Percentiles rank a stretch among this genome's conserved stretches.
Conservation (phyloP, 2,329 filamentous ascomycete species). For the Huntiella bhutanensis region DNA sequence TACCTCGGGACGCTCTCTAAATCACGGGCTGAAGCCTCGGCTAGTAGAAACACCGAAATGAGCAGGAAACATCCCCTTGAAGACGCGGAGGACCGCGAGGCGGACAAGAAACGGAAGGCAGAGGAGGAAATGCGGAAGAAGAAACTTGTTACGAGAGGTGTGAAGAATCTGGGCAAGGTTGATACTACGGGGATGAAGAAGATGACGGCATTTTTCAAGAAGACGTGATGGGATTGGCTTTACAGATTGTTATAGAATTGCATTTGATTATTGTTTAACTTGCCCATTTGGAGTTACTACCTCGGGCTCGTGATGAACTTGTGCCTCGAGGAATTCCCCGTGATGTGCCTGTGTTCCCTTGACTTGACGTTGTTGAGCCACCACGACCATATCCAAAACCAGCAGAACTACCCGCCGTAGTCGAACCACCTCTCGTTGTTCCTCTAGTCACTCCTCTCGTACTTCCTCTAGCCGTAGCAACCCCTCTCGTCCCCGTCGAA, state of each 20-base stretch:
- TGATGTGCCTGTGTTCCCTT: background rate
- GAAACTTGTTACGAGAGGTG: constrained; percentile 50
- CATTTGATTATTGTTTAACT: constrained; percentile 1
- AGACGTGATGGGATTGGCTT: constrained; percentile 24
- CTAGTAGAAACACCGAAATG: constrained; percentile 51
- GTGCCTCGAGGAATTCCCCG: constrained; percentile 11
- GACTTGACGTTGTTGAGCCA: background rate
- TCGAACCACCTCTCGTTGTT: background rate
- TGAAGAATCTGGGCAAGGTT: constrained; percentile 72
- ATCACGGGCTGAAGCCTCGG: constrained; percentile 51
- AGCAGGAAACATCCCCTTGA: constrained; percentile 48
- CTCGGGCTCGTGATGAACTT: constrained; percentile 13
- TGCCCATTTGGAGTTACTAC: constrained; percentile 13
- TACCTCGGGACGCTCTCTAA: constrained; percentile 49
- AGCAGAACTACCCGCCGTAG: background rate
- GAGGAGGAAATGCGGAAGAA: constrained; percentile 83
- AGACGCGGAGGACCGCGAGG: constrained; percentile 44
- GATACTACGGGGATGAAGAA: constrained; percentile 92
- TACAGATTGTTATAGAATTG: background rate
- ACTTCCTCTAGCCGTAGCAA: background rate
- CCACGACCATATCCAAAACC: background rate
- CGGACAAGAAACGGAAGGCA: constrained; percentile 66
- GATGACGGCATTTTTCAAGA: constrained; percentile 83
- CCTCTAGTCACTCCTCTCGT: background rate
- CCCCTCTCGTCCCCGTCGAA: no score